Evolutionary conservation across 1,284 basidiomycete species (phyloP).

Genomic region (Butyriboletus regius): DNA sequence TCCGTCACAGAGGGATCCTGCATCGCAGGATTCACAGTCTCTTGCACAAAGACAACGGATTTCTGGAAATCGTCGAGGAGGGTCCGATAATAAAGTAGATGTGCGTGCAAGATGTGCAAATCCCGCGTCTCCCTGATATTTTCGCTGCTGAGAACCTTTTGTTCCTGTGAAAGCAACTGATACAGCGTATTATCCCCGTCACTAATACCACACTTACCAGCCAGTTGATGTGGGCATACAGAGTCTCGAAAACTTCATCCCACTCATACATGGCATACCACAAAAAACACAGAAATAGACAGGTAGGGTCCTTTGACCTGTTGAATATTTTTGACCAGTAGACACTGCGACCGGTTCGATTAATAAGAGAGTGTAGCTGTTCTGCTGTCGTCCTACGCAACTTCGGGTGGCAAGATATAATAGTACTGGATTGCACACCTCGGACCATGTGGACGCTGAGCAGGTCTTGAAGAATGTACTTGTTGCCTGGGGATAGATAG

Average conservation of each 20-base stretch:
- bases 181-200: background rate
- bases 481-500: slow-evolving; percentile 14
- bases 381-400: slow-evolving; percentile 33
- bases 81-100: slow-evolving; percentile 46
- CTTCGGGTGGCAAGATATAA: slow-evolving; percentile 43
- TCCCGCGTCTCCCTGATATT: slow-evolving; percentile 42
- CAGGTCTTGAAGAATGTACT: slow-evolving; percentile 40
- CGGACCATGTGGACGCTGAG: slow-evolving; percentile 48
- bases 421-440: slow-evolving; percentile 34
- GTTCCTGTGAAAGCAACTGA: slow-evolving; percentile 34
- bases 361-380: slow-evolving; percentile 37
- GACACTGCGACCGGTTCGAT: slow-evolving; percentile 43
- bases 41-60: slow-evolving; percentile 40
- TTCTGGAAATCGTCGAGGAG: slow-evolving; percentile 48
- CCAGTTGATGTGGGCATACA: slow-evolving; percentile 42
- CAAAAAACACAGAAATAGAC: slow-evolving; percentile 43
- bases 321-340: slow-evolving; percentile 50
- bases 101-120: slow-evolving; percentile 48
- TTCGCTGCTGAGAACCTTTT: slow-evolving; percentile 33
- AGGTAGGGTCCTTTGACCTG: slow-evolving; percentile 43
- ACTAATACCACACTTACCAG: slow-evolving; percentile 30
- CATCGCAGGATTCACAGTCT: slow-evolving; percentile 43
- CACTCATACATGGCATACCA: slow-evolving; percentile 55
- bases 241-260: slow-evolving; percentile 47
- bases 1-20: slow-evolving; percentile 16